Evolutionary conservation across 306 rosid species (phyloP), one percentile per base, ranked within the genome.

Genomic region (Rosa lucieae): DNA sequence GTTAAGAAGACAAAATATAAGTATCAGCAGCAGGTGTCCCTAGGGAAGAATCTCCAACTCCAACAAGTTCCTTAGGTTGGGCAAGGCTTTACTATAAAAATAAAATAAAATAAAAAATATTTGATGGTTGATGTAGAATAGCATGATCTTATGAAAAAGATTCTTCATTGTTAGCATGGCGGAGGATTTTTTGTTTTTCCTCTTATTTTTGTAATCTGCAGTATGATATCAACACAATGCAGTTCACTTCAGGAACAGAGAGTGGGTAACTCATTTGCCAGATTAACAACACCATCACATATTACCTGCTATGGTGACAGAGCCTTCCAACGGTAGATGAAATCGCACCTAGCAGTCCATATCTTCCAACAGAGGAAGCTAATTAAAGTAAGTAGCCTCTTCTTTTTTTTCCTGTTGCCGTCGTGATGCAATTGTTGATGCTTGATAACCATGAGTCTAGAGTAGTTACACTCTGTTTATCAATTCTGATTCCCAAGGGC

Each of bases 181-280:
- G 56, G 23, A 68, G 67, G 20, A 7, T 55, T 74, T 67, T 62
- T 63, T 51, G n/a, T 26, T 77, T 82, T 75, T 53, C 70, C 35
- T 63, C 37, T 62, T 39, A 29, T 77, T 35, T 75, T 79, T 46
- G 20, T 75, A 80, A 62, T 82, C 53, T 78, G 66, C 70, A 43
- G 76, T 37, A 79, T 84, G 62, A 77, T 78, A 49, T 82, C 39
- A 62, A 66, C 75, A 65, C 75, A 13, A 44, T 89, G 84, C 95
- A 90, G 98, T 92, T 79, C 86, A 88, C 83, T 94, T 92, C 79
- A 85, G 97, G 73, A 94, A 94, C 80, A 92, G 97, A 86, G 97
- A 92, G 79, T 89, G 98, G 70, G 92, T 94, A 83, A 29, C 32
- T 29, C 32, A 29, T 29, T 29, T 29, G 2, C 32, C 32, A 29